phyloP scores from a whole-genome alignment of 208 protist genomes.

The Ichthyophonus hoferi region DNA sequence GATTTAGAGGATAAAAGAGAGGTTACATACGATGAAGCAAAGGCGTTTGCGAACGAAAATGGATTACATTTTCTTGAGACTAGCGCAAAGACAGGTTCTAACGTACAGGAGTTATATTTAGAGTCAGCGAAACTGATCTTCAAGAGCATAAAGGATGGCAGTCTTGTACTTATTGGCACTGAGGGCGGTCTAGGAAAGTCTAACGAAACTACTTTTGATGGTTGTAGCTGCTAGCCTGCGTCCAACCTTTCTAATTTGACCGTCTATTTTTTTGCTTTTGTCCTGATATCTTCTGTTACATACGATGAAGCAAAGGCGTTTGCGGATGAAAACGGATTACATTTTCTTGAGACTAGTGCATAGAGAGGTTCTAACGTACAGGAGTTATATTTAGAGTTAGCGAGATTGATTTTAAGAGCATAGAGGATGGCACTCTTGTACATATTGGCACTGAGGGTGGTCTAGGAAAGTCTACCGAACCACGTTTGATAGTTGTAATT shows the following conservation, averaged over 20 bases:
- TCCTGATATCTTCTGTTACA: too few relatives aligned
- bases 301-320: slow-evolving; percentile 89
- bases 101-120: slow-evolving; percentile 72
- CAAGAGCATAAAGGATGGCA: slow-evolving; percentile 67
- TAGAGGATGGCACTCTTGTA: slow-evolving; percentile 60
- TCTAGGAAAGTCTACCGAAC: too few relatives aligned
- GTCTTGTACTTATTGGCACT: slow-evolving; percentile 46
- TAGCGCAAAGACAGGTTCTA: slow-evolving; percentile 60
- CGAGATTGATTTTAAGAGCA: slow-evolving; percentile 64
- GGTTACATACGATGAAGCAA: slow-evolving; percentile 89
- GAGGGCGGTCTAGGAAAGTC: too few relatives aligned
- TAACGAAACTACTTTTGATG: too few relatives aligned
- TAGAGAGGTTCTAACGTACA: slow-evolving; percentile 71
- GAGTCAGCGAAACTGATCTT: slow-evolving; percentile 66
- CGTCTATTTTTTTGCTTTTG: too few relatives aligned
- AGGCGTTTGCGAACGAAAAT: slow-evolving; percentile 85
- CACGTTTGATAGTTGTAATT: too few relatives aligned
- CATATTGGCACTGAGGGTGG: too few relatives aligned
- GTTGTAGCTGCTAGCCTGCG: too few relatives aligned
- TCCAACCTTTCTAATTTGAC: too few relatives aligned
- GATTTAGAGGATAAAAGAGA: slow-evolving; percentile 87
- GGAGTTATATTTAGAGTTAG: slow-evolving; percentile 68
- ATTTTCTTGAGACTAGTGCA: slow-evolving; percentile 49
- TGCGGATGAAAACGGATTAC: slow-evolving; percentile 81
- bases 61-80: slow-evolving; percentile 60